Conservation (phyloP, 768 basidiomycete genomes). For the Amanita polypyramis region DNA sequence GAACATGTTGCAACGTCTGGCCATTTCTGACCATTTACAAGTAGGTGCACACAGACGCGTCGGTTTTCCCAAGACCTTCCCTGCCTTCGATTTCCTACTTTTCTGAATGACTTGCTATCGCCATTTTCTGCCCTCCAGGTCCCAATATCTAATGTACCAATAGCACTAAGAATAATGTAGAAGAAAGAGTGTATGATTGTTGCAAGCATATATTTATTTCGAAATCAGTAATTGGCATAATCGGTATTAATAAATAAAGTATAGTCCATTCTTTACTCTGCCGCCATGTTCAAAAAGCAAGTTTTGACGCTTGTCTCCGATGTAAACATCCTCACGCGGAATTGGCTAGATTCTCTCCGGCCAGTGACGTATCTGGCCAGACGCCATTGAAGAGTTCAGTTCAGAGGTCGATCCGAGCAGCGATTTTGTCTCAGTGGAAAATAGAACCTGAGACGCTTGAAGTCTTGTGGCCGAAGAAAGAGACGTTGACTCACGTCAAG, state of each 20-base stretch:
- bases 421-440: constrained; percentile 75
- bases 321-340: constrained; percentile 9
- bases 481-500: constrained; percentile 84
- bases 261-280: not conserved
- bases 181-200: constrained; percentile 10
- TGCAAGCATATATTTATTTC: not conserved
- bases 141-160: constrained; percentile 31
- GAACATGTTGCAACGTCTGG: not conserved
- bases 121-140: constrained; percentile 19
- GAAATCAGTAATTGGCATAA: not conserved
- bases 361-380: constrained; percentile 80
- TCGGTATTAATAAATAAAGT: no score
- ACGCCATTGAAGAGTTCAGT: constrained; percentile 90
- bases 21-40: constrained; percentile 10
- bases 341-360: constrained; percentile 48
- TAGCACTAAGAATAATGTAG: constrained; percentile 34
- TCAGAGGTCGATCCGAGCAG: constrained; percentile 78
- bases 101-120: constrained; percentile 18
- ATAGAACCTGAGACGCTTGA: constrained; percentile 76
- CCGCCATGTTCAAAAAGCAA: constrained; percentile 70
- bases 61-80: constrained; percentile 9
- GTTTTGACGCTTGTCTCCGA: constrained; percentile 8
- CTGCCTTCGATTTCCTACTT: constrained; percentile 14
- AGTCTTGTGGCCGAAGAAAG: constrained; percentile 98
- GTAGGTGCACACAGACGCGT: constrained; percentile 8